These are phyloP conservation scores for Fusarium proliferatum DNA, from an alignment of 2,329 filamentous ascomycete genomes.

Conservation along the genomic window DNA sequence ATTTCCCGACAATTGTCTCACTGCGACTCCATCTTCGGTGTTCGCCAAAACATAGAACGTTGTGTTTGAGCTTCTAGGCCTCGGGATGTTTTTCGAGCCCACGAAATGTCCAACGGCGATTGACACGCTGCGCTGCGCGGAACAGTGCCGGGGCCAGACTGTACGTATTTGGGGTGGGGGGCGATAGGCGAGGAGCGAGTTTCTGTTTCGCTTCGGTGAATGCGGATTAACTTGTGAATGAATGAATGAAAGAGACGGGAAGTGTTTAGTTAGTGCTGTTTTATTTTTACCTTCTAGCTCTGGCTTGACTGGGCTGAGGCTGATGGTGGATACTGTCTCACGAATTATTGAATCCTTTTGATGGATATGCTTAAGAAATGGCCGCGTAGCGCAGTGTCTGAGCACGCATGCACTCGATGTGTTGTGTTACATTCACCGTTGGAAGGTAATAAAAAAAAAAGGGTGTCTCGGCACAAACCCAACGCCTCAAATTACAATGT, in stretches of 20 bases:
- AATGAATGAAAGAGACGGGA: not conserved
- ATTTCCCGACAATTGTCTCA: constrained; percentile 4
- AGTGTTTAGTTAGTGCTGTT: not conserved
- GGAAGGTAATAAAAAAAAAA: not conserved
- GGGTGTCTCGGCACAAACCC: not conserved
- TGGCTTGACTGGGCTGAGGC: constrained; percentile 1
- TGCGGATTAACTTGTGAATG: not conserved
- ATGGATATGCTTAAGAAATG: constrained; percentile 1
- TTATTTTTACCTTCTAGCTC: not conserved
- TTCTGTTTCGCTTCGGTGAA: constrained; percentile 25
- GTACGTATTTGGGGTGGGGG: not conserved
- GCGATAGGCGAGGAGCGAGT: constrained; percentile 31
- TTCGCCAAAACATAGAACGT: constrained; percentile 20
- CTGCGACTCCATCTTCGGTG: constrained; percentile 7
- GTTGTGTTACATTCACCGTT: not conserved
- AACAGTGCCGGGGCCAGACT: constrained; percentile 5
- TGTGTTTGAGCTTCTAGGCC: constrained; percentile 3
- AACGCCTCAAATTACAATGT: not conserved
- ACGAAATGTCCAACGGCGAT: not conserved
- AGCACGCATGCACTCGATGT: not conserved
- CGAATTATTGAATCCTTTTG: constrained; percentile 4
- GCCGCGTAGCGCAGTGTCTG: not conserved
- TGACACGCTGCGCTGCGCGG: constrained; percentile 6
- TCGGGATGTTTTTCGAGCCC: not conserved
- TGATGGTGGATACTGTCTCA: constrained; percentile 1